Conservation (phyloP, 2,329 filamentous ascomycete species). For the Thelonectria rubi region DNA sequence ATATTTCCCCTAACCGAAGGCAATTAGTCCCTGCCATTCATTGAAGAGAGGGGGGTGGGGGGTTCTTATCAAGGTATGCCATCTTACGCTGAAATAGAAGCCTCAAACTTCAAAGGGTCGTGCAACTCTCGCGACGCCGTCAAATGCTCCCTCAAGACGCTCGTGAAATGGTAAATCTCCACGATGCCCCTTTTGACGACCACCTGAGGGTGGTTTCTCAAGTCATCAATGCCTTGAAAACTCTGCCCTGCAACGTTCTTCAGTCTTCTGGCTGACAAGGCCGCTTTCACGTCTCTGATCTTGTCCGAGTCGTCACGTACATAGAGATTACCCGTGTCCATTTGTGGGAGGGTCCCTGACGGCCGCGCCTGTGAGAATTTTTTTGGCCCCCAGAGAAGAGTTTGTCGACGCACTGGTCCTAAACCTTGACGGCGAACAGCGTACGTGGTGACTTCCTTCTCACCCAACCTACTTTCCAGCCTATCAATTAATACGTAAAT, state of each 20-base stretch:
- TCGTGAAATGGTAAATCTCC: conserved; percentile 21
- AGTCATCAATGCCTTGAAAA: conserved; percentile 19
- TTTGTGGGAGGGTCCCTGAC: conserved; percentile 7
- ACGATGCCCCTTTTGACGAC: conserved; percentile 11
- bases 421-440: no score
- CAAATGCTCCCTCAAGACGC: conserved; percentile 17
- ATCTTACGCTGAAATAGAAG: background rate
- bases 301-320: conserved; percentile 2
- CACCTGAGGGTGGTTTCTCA: conserved; percentile 18
- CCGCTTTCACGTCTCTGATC: background rate
- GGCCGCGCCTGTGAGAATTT: no score
- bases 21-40: background rate
- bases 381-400: no score
- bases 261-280: conserved; percentile 13
- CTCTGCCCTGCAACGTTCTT: conserved; percentile 18
- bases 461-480: no score
- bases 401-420: no score
- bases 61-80: background rate
- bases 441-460: no score
- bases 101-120: background rate
- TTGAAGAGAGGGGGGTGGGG: no score
- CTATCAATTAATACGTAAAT: no score
- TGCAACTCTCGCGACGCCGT: background rate
- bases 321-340: conserved; percentile 1
- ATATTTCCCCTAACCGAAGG: background rate